Conservation (phyloP, 805 yeast species). For the Metschnikowia kofuensis region DNA sequence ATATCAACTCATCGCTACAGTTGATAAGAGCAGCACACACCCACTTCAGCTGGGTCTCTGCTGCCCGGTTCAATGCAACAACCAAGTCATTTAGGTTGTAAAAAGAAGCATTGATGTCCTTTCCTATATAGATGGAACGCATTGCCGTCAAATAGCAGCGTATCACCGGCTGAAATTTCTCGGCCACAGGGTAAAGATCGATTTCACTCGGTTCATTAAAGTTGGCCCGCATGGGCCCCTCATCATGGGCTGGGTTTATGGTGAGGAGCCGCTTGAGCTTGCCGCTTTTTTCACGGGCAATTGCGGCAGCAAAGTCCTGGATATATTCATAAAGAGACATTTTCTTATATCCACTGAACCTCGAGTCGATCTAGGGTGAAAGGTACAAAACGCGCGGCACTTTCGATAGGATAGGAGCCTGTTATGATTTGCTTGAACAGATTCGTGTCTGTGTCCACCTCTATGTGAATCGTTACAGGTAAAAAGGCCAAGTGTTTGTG, state of each 20-base stretch:
- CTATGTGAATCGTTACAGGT: too few species aligned
- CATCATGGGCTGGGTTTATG: constrained; percentile 32
- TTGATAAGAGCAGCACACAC: constrained; percentile 42
- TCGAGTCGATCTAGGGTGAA: background rate
- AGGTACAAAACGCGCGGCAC: background rate
- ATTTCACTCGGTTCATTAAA: constrained; percentile 38
- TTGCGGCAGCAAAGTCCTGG: constrained; percentile 20
- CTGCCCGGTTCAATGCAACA: constrained; percentile 47
- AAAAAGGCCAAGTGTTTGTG: too few species aligned
- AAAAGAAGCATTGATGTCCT: constrained; percentile 34
- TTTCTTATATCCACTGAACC: background rate
- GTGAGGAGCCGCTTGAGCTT: constrained; percentile 26
- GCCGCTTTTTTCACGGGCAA: constrained; percentile 17
- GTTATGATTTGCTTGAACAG: too few species aligned
- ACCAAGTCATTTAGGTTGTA: constrained; percentile 40
- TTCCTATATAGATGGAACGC: constrained; percentile 30
- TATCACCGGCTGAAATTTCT: constrained; percentile 30
- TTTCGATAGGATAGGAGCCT: too few species aligned
- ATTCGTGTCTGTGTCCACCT: too few species aligned
- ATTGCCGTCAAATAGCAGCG: constrained; percentile 33
- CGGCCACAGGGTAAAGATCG: constrained; percentile 37
- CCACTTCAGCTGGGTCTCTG: constrained; percentile 55
- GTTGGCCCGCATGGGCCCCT: constrained; percentile 30
- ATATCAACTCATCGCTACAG: constrained; percentile 39
- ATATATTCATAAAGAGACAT: constrained; percentile 22